Evolutionary conservation across 163 green algal species (phyloP).

Genomic region (Scenedesmus sp.): DNA sequence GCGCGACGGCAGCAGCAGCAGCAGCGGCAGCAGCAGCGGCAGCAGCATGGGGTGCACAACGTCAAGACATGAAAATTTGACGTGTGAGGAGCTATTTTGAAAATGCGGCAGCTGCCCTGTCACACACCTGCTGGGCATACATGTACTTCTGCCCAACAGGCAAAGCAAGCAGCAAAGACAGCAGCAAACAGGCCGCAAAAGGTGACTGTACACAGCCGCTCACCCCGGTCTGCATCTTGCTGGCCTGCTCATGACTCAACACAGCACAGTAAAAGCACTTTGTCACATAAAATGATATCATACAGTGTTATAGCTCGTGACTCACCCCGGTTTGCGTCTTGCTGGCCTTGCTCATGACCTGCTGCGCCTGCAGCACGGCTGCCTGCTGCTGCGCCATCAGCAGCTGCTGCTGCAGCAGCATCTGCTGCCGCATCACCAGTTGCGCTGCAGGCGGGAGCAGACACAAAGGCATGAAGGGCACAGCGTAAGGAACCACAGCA

Average conservation of each 20-base stretch:
- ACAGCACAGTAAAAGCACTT: neutral
- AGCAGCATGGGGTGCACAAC: too few relatives aligned
- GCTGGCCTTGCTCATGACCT: constrained; percentile 8
- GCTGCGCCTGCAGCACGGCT: constrained; percentile 31
- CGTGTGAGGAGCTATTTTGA: neutral
- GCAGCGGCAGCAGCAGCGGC: too few relatives aligned
- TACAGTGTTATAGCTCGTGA: neutral
- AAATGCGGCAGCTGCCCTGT: neutral
- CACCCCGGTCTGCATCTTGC: neutral
- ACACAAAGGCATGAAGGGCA: neutral
- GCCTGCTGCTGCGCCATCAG: constrained; percentile 47
- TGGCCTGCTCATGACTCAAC: neutral
- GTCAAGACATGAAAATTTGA: too few relatives aligned
- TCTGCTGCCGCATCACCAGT: constrained; percentile 40
- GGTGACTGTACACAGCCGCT: too few relatives aligned
- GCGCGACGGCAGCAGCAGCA: neutral
- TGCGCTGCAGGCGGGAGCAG: neutral
- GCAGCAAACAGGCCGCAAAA: too few relatives aligned
- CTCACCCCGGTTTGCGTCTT: neutral
- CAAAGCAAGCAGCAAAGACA: neutral
- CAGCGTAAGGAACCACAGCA: neutral
- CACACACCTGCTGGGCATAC: neutral
- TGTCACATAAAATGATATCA: neutral
- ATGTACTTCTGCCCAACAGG: neutral
- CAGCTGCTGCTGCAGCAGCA: constrained; percentile 50